Evolutionary conservation across 108 stramenopile species (phyloP), one percentile per base, ranked within the genome.

Genomic region (Fistulifera solaris): DNA sequence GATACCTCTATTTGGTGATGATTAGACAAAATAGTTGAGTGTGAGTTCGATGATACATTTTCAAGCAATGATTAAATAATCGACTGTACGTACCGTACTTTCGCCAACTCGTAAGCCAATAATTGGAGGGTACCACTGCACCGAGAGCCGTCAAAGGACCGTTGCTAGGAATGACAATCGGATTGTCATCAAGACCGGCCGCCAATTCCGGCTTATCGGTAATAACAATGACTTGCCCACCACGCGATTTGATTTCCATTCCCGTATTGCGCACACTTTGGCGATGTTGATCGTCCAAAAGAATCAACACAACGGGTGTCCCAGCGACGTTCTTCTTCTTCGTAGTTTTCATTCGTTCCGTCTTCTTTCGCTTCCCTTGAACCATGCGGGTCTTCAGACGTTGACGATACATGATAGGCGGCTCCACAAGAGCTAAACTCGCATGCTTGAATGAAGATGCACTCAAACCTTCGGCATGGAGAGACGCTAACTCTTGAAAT

Each of bases 401-500:
- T 35, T 35, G 31, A 35, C 31, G 31, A 8, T 35, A 35, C 31
- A 35, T 35, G 31, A 35, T 8, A 35, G 31, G 31, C 31, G 31
- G 31, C 8, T 96, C 97, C 48, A 98, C 94, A 38, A 98, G 70
- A 7, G 97, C 97, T 59, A 98, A 95, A 6, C 94, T 94, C 1
- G 94, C 99, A 71, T 99, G 99, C 79, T 99, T 99, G 58, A 99
- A 62, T 24, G 97, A 97, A 23, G 96, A 96, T 19, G 96, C 99
- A 47, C 88, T 87, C 73, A 97, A 98, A 27, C 87, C 99, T 69
- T 99, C 97, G 15, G 99, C 99, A 60, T 99, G 97, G 4, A 99
- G 62, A 63, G 98, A 99, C 54, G 88, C 83, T 85, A 96, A 95
- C 75, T 99, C 99, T 71, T 99, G 98, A 53, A 99, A 89, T 75